Evolutionary conservation across 371 early-diverging fungal species (phyloP).

Genomic region (Apophysomyces trapeziformis): DNA sequence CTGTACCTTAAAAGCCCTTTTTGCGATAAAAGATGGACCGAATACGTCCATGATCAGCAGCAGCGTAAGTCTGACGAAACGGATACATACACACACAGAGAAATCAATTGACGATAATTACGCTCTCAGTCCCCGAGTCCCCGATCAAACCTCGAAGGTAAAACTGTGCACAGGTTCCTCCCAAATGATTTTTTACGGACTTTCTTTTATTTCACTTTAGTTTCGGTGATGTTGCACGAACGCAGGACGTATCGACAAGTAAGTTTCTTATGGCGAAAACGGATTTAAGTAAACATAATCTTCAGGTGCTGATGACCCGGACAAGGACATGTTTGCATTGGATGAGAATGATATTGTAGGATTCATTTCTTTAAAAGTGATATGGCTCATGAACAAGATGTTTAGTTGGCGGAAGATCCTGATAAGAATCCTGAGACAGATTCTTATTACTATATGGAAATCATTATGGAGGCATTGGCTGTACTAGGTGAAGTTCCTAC

Average conservation of each 20-base stretch:
- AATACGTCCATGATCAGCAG: slow-evolving; percentile 62
- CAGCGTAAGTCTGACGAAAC: slow-evolving; percentile 42
- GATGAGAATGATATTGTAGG: slow-evolving; percentile 46
- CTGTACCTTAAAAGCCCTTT: slow-evolving; percentile 86
- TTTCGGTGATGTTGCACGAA: neutral
- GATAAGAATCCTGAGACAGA: slow-evolving; percentile 88
- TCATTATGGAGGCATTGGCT: slow-evolving; percentile 81
- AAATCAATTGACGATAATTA: neutral
- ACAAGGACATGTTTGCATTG: slow-evolving; percentile 43
- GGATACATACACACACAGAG: neutral
- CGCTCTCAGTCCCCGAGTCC: slow-evolving; percentile 49
- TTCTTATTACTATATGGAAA: slow-evolving; percentile 88
- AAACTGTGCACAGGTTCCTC: too few species aligned
- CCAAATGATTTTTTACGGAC: too few species aligned
- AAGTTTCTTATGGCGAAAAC: neutral
- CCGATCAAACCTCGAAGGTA: slow-evolving; percentile 41
- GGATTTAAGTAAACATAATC: neutral
- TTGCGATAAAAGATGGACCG: slow-evolving; percentile 66
- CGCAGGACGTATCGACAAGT: neutral
- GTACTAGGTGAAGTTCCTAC: slow-evolving; percentile 79
- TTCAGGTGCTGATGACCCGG: neutral
- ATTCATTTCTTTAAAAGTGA: neutral
- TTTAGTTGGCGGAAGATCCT: slow-evolving; percentile 71
- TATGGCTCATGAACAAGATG: neutral
- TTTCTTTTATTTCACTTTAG: neutral